These are phyloP conservation scores for Vicia faba DNA, from an alignment of 306 rosid species.

Conservation along the genomic window DNA sequence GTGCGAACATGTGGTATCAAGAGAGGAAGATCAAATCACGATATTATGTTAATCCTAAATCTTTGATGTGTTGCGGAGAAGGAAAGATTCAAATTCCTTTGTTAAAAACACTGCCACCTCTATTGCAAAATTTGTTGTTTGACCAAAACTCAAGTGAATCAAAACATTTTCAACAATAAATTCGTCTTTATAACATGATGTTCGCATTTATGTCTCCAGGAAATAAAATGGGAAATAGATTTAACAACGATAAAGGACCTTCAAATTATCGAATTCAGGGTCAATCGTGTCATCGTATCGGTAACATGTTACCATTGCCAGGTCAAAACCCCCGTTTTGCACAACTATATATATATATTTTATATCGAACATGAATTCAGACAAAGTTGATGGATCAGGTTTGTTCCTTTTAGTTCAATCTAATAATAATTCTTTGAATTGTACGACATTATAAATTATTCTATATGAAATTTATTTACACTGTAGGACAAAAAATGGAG, in stretches of 20 bases:
- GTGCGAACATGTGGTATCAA: background rate
- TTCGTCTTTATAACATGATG: background rate
- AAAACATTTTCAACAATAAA: background rate
- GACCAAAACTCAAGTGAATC: background rate
- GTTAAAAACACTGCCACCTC: background rate
- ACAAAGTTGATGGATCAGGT: accelerated
- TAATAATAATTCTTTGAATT: background rate
- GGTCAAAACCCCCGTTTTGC: background rate
- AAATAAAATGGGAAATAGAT: background rate
- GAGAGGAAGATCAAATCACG: background rate
- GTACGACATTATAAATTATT: too few relatives aligned
- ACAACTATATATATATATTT: background rate
- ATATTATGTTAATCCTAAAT: background rate
- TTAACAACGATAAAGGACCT: background rate
- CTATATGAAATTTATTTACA: accelerated
- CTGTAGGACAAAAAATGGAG: accelerated
- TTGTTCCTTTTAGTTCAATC: accelerated
- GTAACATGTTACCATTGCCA: background rate
- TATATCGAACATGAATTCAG: background rate
- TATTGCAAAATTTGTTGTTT: too few relatives aligned
- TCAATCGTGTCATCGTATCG: background rate
- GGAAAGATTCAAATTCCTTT: background rate
- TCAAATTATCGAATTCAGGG: background rate
- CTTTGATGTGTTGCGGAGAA: background rate
- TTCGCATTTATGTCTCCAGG: background rate